Percentiles rank a stretch among this genome's conserved stretches.
Conservation (phyloP, 306 rosid genomes). For the Castanea sativa region DNA sequence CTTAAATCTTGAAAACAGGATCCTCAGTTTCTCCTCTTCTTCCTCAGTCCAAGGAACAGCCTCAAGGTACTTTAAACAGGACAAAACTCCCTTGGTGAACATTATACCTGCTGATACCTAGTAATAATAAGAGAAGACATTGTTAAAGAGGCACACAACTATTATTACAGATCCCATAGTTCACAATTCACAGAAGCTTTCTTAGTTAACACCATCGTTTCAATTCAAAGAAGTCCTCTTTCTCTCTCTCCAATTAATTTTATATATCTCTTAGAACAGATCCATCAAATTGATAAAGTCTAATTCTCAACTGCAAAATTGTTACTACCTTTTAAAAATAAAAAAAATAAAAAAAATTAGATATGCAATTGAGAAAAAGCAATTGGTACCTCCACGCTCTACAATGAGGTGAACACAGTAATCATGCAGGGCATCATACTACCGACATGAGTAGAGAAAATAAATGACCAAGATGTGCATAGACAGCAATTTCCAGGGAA, state of each 20-base stretch:
- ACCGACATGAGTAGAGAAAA: not conserved
- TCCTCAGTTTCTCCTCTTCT: conserved; percentile 78
- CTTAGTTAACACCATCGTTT: not conserved
- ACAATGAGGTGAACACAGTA: not conserved
- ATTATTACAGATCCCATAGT: not conserved
- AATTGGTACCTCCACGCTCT: not conserved
- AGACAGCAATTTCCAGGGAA: not conserved
- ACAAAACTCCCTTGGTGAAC: conserved; percentile 69
- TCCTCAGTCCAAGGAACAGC: conserved; percentile 97
- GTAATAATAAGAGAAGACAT: conserved; percentile 9
- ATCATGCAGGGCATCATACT: not conserved
- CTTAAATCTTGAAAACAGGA: conserved; percentile 61
- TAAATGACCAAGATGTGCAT: not conserved
- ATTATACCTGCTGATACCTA: conserved; percentile 79
- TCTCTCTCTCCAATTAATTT: not conserved
- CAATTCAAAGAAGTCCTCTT: not conserved
- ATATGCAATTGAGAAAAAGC: no score
- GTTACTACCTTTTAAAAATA: no score
- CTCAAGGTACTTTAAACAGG: conserved; percentile 77
- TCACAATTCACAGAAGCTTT: not conserved
- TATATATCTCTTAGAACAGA: not conserved
- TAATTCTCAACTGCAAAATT: no score
- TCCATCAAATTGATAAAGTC: not conserved
- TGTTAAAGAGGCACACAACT: conserved; percentile 16
- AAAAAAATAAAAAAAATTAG: no score